A percentile compares a stretch with the other conserved stretches of the same genome.
phyloP scores from a whole-genome alignment of 352 stramenopile species.

The Aphanomyces euteiches region DNA sequence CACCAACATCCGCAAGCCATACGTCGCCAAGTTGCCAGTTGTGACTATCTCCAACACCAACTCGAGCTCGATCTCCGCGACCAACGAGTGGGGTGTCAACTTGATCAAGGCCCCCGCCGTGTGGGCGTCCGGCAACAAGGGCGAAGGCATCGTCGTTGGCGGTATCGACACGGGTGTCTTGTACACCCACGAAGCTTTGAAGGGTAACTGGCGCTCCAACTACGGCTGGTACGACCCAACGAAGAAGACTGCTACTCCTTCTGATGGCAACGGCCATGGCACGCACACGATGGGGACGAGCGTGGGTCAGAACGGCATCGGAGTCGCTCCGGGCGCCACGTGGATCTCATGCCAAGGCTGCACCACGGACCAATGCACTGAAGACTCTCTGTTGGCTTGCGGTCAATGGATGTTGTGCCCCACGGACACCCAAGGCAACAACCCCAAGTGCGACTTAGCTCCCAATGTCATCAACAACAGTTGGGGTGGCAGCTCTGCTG shows the following conservation, averaged over 20 bases:
- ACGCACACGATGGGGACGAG: constrained; percentile 52
- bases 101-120: constrained; percentile 38
- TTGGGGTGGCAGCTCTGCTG: constrained; percentile 48
- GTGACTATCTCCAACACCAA: not conserved
- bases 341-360: constrained; percentile 67
- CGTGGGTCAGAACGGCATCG: no score
- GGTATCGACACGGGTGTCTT: constrained; percentile 61
- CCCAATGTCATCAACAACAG: constrained; percentile 32
- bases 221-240: constrained; percentile 65
- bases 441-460: constrained; percentile 48
- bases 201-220: constrained; percentile 41
- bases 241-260: constrained; percentile 36
- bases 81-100: constrained; percentile 46
- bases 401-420: constrained; percentile 72
- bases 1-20: not conserved
- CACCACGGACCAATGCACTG: constrained; percentile 42
- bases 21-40: constrained; percentile 14
- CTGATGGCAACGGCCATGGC: constrained; percentile 52
- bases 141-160: constrained; percentile 50
- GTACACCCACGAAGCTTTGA: constrained; percentile 47
- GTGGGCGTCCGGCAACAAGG: constrained; percentile 49
- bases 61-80: no score
- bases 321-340: constrained; percentile 48
- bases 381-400: constrained; percentile 48
- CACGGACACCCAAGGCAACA: constrained; percentile 41